Evolutionary conservation across 169 alveolate species (phyloP).

Genomic region (Miamiensis avidus): DNA sequence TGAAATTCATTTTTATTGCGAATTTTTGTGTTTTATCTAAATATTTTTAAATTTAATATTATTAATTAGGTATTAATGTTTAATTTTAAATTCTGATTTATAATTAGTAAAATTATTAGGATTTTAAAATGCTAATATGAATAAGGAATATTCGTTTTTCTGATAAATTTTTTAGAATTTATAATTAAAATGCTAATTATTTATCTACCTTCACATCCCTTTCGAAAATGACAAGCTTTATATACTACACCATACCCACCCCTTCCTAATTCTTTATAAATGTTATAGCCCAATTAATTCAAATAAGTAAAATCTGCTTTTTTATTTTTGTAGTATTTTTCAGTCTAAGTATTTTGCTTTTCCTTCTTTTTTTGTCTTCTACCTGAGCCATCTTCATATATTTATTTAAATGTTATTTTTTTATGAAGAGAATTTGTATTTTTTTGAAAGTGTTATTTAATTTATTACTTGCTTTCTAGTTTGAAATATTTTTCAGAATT

Average conservation of each 20-base stretch:
- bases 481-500: too few species aligned
- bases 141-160: too few species aligned
- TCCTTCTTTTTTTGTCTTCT: neutral
- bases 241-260: constrained; percentile 57
- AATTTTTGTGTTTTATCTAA: constrained; percentile 29
- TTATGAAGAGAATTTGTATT: too few species aligned
- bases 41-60: too few species aligned
- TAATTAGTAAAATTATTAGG: too few species aligned
- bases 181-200: too few species aligned
- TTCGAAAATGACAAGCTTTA: constrained; percentile 14
- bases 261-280: constrained; percentile 45
- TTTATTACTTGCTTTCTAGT: too few species aligned
- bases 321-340: constrained; percentile 23
- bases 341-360: neutral
- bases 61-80: neutral
- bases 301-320: constrained; percentile 24
- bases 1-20: constrained; percentile 48
- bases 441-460: too few species aligned
- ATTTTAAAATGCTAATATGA: neutral
- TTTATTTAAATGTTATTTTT: too few species aligned
- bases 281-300: constrained; percentile 2
- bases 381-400: too few species aligned
- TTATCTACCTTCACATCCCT: neutral
- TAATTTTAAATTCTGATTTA: too few species aligned
- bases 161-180: too few species aligned